These are phyloP conservation scores for Moniliella sp. DNA, from an alignment of 1,284 basidiomycete species.

Conservation along the genomic window DNA sequence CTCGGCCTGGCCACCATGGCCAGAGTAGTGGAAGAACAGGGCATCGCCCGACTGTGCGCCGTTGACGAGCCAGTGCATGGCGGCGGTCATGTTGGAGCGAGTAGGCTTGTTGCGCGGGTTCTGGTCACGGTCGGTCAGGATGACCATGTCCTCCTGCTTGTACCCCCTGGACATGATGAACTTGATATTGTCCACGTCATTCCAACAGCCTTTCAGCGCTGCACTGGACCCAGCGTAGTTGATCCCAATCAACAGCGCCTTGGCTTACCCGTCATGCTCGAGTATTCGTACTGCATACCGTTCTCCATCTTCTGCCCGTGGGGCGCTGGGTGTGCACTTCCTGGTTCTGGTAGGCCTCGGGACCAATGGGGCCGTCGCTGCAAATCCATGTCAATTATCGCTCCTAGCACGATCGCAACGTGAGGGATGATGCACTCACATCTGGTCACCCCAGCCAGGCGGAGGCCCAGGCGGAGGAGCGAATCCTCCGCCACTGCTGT, in stretches of 20 bases:
- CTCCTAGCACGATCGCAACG: no score
- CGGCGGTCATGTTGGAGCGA: conserved; percentile 29
- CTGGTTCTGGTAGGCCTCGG: conserved; percentile 15
- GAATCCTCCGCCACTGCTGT: not conserved
- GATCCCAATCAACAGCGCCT: conserved; percentile 32
- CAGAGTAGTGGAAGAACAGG: conserved; percentile 31
- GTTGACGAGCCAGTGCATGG: conserved; percentile 32
- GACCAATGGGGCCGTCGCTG: conserved; percentile 14
- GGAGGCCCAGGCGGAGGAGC: not conserved
- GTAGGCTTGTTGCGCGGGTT: conserved; percentile 27
- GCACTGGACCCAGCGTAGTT: conserved; percentile 25
- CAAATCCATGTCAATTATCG: no score
- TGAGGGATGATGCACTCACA: no score
- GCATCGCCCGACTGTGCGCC: conserved; percentile 26
- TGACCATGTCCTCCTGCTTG: conserved; percentile 31
- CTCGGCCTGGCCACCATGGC: conserved; percentile 31
- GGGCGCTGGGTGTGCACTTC: conserved; percentile 15
- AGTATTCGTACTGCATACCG: conserved; percentile 24
- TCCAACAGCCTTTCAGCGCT: conserved; percentile 30
- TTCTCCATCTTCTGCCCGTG: conserved; percentile 18
- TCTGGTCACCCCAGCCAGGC: no score
- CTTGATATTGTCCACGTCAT: conserved; percentile 31
- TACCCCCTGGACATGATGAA: conserved; percentile 32
- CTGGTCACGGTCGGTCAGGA: conserved; percentile 21
- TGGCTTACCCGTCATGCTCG: conserved; percentile 26